Base-by-base conservation (phyloP, 768 basidiomycete species). In the Phanerochaete sordida region DNA sequence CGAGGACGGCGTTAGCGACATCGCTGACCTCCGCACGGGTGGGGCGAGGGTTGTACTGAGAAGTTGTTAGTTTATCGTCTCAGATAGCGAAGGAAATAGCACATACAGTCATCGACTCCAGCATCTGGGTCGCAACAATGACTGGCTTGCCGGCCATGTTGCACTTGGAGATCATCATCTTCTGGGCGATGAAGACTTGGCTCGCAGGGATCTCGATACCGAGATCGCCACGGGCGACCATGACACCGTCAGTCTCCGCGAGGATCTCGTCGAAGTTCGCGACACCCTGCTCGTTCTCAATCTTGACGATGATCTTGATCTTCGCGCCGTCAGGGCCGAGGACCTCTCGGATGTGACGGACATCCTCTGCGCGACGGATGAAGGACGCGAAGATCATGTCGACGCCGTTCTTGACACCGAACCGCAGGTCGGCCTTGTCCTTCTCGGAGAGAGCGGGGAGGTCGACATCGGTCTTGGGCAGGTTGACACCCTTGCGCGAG, bases 151-250 rank as follows among this genome's bases (percentile, higher is more conserved):
- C 97, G 57, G 84, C 88, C 70, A 96, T 91, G 81, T 97, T 98
- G 79, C 95, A 97, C 80, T 98, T 98, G 61, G 96, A 86, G 68
- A 98, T 99, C 95, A 99, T 99, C 96, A 98, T 98, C 81, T 99
- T 99, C 75, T 99, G 97, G 8, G 97, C 97, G 69, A 98, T 81
- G 84, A 99, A 99, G 47, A 99, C 97, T 72, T 98, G 97, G 69
- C 90, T 91, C 46, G 97, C 94, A n/a, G 97, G 97, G 68, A 99
- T 99, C 77, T 99, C 97, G 69, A 99, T 99, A 74, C 97, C 97
- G 53, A 99, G 83, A 73, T 99, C 97, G 75, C 97, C 97, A 77
- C 97, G 93, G 65, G 97, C 97, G 65, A 99, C 97, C 97, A 99
- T 99, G 67, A 99, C 97, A 79, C 97, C 97, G 72, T 99, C 97